Evolutionary conservation across 2,329 filamentous ascomycete species (phyloP), one percentile per base, ranked within the genome.

Genomic region (Fusarium hainanense): DNA sequence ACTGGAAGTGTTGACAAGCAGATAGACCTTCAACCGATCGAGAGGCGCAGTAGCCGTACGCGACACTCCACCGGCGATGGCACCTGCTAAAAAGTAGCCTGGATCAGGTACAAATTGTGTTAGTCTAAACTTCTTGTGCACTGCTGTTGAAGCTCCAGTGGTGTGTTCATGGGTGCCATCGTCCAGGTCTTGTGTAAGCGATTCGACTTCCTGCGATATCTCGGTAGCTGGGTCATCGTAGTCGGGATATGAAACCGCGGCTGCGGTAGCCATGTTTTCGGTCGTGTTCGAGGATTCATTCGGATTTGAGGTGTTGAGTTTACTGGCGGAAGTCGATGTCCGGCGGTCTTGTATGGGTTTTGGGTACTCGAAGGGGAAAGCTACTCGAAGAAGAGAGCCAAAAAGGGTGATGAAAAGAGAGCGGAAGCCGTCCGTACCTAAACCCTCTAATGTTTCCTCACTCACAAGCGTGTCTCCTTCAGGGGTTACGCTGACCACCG

Each of bases 31-130:
- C 63, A 99, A 85, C 75, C 96, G 93, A 83, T 99, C 96, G 81
- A 99, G 90, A 64, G 96, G 96, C 65, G 96, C 96, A 73, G 96
- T 99, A 69, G 93, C 92, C 78, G 96, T 98, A 78, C 96, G 91
- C 78, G 95, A 98, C 76, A 98, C 91, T 79, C 94, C 95, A 79
- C 96, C 96, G 79, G 95, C 94, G 79, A 97, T 86, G 81, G 94
- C 96, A 85, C 96, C 96, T 80, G 96, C 96, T 83, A 97, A 82
- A 82, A 98, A 99, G 84, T 98, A 99, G 87, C 96, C 96, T 97
- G 92, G 87, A 89, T 93, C 88, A 81, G 92, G 93, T 81, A 93
- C 85, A 85, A 91, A 86, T 79, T 85, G 84, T 80, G 88, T 90
- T 84, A 90, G 88, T 84, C 80, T 84, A 78, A 78, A 80, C 79